Evolutionary conservation across 2,329 filamentous ascomycete genomes (phyloP).

Genomic region (Calonectria pseudoturangicola): DNA sequence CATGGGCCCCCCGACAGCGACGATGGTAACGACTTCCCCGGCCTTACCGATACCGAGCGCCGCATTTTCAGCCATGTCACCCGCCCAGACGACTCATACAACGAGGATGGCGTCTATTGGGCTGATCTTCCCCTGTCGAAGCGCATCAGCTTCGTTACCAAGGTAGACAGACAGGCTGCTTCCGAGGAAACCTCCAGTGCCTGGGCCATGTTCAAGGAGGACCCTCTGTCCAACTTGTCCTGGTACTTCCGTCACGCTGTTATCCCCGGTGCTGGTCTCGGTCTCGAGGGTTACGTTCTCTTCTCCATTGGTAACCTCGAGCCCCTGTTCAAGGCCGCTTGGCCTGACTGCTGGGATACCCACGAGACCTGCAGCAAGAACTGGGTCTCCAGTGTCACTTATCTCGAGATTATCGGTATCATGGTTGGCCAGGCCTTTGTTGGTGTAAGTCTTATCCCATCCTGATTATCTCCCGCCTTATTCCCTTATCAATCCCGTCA

Average conservation of each 20-base stretch:
- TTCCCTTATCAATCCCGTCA: background rate
- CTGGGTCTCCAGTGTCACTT: conserved; percentile 90
- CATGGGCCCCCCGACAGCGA: conserved; percentile 68
- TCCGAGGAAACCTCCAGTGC: conserved; percentile 79
- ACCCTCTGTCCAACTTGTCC: conserved; percentile 87
- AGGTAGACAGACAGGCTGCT: conserved; percentile 83
- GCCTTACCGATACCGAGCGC: conserved; percentile 69
- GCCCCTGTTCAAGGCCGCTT: conserved; percentile 85
- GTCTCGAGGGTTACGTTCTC: conserved; percentile 95
- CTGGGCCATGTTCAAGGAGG: conserved; percentile 88
- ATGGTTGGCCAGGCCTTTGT: conserved; percentile 94
- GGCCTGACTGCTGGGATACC: conserved; percentile 85
- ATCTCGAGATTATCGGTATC: conserved; percentile 95
- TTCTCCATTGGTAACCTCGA: conserved; percentile 97
- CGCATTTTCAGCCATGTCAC: conserved; percentile 86
- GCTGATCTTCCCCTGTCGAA: conserved; percentile 85
- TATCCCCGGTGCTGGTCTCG: conserved; percentile 92
- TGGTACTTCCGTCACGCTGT: conserved; percentile 95
- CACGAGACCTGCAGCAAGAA: conserved; percentile 81
- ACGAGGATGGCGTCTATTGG: conserved; percentile 90
- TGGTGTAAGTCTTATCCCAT: conserved; percentile 73
- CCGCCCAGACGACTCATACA: conserved; percentile 92
- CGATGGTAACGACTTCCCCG: conserved; percentile 68
- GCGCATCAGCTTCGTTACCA: conserved; percentile 84
- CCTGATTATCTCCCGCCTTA: conserved; percentile 2